Base-by-base conservation (phyloP, 805 yeast species). In the Metschnikowia santaceciliae region DNA sequence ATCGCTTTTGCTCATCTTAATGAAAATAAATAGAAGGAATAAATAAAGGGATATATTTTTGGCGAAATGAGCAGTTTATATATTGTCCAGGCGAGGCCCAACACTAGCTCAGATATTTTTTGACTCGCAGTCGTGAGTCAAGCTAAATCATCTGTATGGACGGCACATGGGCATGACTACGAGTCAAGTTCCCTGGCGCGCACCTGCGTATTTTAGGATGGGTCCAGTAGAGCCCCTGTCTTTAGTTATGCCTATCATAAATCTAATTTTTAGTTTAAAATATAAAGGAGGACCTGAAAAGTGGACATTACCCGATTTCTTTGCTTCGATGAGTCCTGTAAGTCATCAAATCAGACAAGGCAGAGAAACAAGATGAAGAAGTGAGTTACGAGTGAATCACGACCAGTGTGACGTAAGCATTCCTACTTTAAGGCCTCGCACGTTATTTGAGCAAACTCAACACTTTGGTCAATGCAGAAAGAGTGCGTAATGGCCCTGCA, bases 381-480 rank as follows among this genome's bases (percentile, higher is more conserved):
- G 5, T 15, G 13, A 35, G 13, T 17, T 4, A 10, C 3, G 13
- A 35, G 14, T 15, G 11, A 19, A 8, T 26, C 13, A 37, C 26
- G 39, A 13, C 22, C 14, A 6, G 7, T 7, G 19, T 19, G 23
- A 37, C 38, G 15, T 17, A 35, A 15, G 10, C 13, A 13, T 13
- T 13, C 35, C 33, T 23, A 42, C 38, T 65, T 39, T 14, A 57
- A 46, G 11, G 60, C 65, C 11, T 49, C 58, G 36, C 55, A 51
- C 1, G 81, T 76, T 8, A 76, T 67, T 20, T 67, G 61, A 11
- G 84, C 79, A 58, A 82, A 76, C 61, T 71, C 75, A 41, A 68
- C 72, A 59, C 82, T 80, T 53, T 81, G 81, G 42, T 73, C 69
- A 11, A 84, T 74, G 59, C 88, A 84, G 62, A 84, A 84, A 37